Base-by-base conservation (phyloP, 31 red algal genomes). In the Endocladia muricata region DNA sequence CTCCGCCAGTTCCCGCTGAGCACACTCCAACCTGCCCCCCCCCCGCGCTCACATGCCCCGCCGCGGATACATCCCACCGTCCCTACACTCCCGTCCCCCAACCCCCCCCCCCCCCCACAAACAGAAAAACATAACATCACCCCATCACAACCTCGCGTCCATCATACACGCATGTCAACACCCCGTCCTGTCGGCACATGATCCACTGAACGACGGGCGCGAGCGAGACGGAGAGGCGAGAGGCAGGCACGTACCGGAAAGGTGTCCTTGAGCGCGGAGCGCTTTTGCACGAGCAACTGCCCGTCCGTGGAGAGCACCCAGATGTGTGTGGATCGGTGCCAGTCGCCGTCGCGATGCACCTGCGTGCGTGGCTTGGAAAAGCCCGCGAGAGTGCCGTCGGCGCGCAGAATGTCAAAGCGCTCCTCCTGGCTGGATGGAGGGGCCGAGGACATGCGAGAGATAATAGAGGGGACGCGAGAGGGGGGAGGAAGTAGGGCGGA, bases 321-420 rank as follows among this genome's bases (percentile, higher is more conserved):
- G 26, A 94, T 83, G 47, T 94, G 91, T 2, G 85, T 83, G 35
- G 84, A 80, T 1, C 91, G 85, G 61, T 94, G 91, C 91, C 84
- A 94, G 65, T 88, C 58, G 22, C 91, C 91, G 41, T 94, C 85
- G 19, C 73, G 51, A 61, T 94, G 91, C 30, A 94, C 91, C 38
- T 65, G 60, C 11, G 90, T 86, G 61, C 90, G 82, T 26, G 82
- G 49, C 61, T 81, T 81, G 49, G 77, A 68, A 65, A 42, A 70
- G 25, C 81, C 82, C 21, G 73, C 41, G 15, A 63, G 58, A 11
- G 2, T 65, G 21, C 90, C 90, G n/a, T 75, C 82, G 56, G 60
- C 76, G 15, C 74, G 69, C 1, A 93, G 77, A 30, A 93, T 71
- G 48, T 93, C 90, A 61, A 93, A 93, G 41, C 68, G 69, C 59